A percentile compares a stretch with the other conserved stretches of the same genome.
These are phyloP conservation scores for Hypoxylon sp. DNA, from an alignment of 2,329 filamentous ascomycete species.

Conservation along the genomic window DNA sequence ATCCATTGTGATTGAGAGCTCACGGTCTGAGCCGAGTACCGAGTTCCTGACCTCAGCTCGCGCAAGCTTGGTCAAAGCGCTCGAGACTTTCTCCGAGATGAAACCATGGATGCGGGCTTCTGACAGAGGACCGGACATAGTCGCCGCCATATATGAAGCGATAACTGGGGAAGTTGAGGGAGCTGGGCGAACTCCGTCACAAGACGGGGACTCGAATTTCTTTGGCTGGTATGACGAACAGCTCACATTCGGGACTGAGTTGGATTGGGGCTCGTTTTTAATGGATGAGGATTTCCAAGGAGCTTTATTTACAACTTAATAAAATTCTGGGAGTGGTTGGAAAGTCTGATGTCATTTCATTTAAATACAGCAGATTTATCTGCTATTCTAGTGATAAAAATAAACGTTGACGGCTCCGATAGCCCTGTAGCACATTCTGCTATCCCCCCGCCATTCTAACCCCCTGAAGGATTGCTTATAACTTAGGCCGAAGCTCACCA, in stretches of 20 bases:
- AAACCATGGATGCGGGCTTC: slow-evolving; percentile 43
- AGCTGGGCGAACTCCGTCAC: slow-evolving; percentile 38
- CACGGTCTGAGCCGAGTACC: slow-evolving; percentile 29
- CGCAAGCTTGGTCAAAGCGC: slow-evolving; percentile 37
- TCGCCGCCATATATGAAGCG: slow-evolving; percentile 39
- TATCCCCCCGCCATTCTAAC: neutral
- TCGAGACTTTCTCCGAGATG: slow-evolving; percentile 42
- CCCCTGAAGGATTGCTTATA: slow-evolving; percentile 17
- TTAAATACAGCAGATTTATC: neutral
- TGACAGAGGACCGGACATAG: slow-evolving; percentile 38
- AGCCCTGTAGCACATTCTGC: neutral
- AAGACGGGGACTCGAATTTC: slow-evolving; percentile 43
- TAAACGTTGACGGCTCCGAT: neutral
- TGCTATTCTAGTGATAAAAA: neutral
- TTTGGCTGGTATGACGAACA: slow-evolving; percentile 45
- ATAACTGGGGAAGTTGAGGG: slow-evolving; percentile 37
- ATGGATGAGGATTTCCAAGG: slow-evolving; percentile 40
- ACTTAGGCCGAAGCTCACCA: slow-evolving; percentile 43
- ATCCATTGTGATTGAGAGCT: slow-evolving; percentile 35
- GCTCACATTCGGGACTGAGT: slow-evolving; percentile 37
- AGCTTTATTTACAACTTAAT: slow-evolving; percentile 30
- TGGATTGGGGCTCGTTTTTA: slow-evolving; percentile 43
- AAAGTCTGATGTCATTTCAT: neutral
- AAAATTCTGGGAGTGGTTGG: neutral
- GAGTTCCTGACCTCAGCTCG: slow-evolving; percentile 30